Evolutionary conservation across 495 filamentous ascomycete genomes (phyloP), one percentile per base, ranked within the genome.

Genomic region (Tricharina praecox): DNA sequence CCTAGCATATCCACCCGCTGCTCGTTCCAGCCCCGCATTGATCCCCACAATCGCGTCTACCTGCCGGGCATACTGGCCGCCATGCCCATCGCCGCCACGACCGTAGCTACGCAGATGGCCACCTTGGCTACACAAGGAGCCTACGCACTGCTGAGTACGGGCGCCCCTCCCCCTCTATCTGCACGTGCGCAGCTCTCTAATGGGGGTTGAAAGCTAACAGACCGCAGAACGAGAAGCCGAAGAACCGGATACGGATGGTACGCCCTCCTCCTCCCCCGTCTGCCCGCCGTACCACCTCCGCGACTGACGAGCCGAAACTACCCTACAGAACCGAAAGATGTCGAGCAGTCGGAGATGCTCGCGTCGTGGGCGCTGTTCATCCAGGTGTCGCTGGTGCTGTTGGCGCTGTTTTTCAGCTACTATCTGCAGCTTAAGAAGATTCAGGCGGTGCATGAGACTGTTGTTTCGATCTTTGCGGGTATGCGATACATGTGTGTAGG

Each of bases 281-380:
- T 24, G 10, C 19, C 38, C 35, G 18, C 30, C 21, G 18, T 5
- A 23, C 26, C 20, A 7, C 8, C 18, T 41, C 23, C 28, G 15
- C 23, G 40, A 25, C 16, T 26, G 43, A 19, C 16, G 30, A 35
- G 7, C 16, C 11, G 5, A 34, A 4, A 8, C 9, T 2, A 20
- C 25, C 23, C 16, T 28, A 40, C 23, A 60, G 57, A 52, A 35
- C 50, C 51, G 25, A 44, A 51, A 11, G 53, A 61, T 28, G 54
- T 78, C 19, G 77, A 75, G 15, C 68, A 92, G 64, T 82, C 88
- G 68, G 90, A 96, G 69, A 81, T 93, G 37, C 82, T 81, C 58
- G 79, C 86, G 59, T 93, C 90, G 69, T 93, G 86, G 84, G 86
- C 88, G 19, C 75, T 97, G 45, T 93, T 94, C 63, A 96, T 97